phyloP scores from a whole-genome alignment of 2,329 filamentous ascomycete species.

The Sclerotinia borealis region DNA sequence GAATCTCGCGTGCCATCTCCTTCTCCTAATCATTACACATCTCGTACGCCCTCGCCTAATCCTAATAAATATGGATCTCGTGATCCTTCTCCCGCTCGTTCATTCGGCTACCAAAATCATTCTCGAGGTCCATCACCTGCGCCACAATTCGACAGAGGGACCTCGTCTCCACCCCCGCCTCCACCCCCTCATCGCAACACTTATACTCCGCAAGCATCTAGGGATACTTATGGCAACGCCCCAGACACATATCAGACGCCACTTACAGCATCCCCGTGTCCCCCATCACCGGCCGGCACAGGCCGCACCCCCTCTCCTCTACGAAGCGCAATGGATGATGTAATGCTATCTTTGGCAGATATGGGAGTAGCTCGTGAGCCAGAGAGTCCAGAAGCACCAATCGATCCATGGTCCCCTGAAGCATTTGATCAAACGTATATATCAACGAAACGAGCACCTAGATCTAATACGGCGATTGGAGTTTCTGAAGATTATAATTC shows the following conservation, averaged over 20 bases:
- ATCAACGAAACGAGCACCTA: conserved; percentile 33
- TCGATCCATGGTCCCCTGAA: conserved; percentile 85
- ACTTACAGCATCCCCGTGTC: conserved; percentile 55
- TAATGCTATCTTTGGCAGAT: conserved; percentile 90
- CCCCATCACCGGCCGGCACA: conserved; percentile 59
- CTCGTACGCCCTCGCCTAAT: conserved; percentile 28
- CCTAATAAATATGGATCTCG: conserved; percentile 35
- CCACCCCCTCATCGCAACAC: conserved; percentile 78
- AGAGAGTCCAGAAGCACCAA: conserved; percentile 48
- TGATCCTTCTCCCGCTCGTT: conserved; percentile 27
- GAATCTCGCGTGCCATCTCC: conserved; percentile 35
- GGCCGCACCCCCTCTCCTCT: conserved; percentile 84
- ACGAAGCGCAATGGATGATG: conserved; percentile 93
- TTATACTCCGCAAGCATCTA: conserved; percentile 27
- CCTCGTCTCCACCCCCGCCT: conserved; percentile 62
- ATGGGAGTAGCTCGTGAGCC: conserved; percentile 61
- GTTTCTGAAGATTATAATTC: conserved; percentile 48
- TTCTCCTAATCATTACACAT: conserved; percentile 30
- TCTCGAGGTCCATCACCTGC: conserved; percentile 38
- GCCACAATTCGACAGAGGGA: conserved; percentile 29
- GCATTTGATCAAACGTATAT: conserved; percentile 56
- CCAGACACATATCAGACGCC: conserved; percentile 46
- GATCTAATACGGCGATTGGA: conserved; percentile 71
- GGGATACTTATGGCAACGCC: conserved; percentile 37
- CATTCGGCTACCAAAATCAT: conserved; percentile 28